These are phyloP conservation scores for Fusarium tanahbumbuense DNA, from an alignment of 2,329 filamentous ascomycete species.

Conservation along the genomic window DNA sequence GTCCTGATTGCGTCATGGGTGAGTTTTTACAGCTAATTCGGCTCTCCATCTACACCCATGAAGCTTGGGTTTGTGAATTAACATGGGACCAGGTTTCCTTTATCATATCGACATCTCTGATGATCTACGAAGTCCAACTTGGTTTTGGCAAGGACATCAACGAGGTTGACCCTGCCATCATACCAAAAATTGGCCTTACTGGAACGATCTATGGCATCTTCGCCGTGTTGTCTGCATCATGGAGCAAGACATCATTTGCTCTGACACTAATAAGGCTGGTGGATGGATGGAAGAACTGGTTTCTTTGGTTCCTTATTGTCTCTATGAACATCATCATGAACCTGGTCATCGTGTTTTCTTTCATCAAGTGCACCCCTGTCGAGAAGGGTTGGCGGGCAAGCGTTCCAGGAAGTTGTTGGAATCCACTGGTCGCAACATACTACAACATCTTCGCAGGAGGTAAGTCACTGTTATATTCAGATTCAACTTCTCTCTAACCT, in stretches of 20 bases:
- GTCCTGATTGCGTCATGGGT: slow-evolving; percentile 10
- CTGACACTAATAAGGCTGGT: neutral
- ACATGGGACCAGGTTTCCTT: too few relatives aligned
- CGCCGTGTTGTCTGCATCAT: neutral
- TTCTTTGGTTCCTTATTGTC: slow-evolving; percentile 5
- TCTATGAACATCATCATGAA: neutral
- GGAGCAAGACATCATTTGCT: slow-evolving; percentile 14
- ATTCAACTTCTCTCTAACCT: too few relatives aligned
- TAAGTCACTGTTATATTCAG: too few relatives aligned
- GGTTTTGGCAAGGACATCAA: slow-evolving; percentile 1
- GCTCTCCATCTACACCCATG: accelerated
- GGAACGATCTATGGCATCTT: neutral
- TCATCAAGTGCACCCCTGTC: neutral
- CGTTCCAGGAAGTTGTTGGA: neutral
- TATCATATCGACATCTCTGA: too few relatives aligned
- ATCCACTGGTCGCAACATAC: neutral
- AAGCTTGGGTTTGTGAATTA: too few relatives aligned
- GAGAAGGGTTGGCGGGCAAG: neutral
- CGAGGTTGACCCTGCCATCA: neutral
- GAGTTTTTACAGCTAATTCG: too few relatives aligned
- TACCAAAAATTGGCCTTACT: neutral
- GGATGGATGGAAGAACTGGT: slow-evolving; percentile 3
- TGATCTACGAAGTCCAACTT: neutral
- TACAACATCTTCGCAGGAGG: slow-evolving; percentile 10
- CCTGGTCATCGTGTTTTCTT: neutral